A percentile compares a stretch with the other conserved stretches of the same genome.
phyloP scores from a whole-genome alignment of 129 eudicot genomes.

The Deinandra increscens region DNA sequence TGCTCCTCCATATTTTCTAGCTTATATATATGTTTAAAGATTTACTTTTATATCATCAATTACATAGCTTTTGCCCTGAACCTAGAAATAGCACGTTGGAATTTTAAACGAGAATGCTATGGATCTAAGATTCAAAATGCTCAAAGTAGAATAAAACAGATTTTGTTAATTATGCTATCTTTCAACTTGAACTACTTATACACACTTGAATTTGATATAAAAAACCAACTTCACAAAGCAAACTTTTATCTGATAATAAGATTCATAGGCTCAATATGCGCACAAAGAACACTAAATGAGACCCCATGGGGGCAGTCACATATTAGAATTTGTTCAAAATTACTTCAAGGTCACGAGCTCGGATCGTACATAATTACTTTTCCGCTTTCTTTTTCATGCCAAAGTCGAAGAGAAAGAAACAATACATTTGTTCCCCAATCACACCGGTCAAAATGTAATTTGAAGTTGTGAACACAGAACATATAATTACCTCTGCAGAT shows the following conservation, averaged over 20 bases:
- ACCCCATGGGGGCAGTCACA: not conserved
- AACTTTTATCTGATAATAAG: not conserved
- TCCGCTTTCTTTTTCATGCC: not conserved
- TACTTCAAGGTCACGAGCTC: not conserved
- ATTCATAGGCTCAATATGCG: not conserved
- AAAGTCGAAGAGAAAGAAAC: not conserved
- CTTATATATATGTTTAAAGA: not conserved
- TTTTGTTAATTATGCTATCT: not conserved
- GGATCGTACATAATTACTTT: not conserved
- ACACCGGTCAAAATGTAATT: conserved; percentile 7
- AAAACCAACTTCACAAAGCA: not conserved
- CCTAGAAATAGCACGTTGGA: not conserved
- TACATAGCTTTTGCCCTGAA: not conserved
- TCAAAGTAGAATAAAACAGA: not conserved
- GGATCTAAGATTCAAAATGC: not conserved
- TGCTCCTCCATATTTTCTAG: not conserved
- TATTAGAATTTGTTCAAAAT: not conserved
- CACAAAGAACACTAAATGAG: not conserved
- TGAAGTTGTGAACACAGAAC: not conserved
- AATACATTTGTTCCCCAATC: not conserved
- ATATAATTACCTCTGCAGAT: conserved; percentile 55
- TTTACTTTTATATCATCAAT: not conserved
- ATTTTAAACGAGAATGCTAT: not conserved
- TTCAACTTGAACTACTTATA: not conserved
- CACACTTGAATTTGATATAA: not conserved